These are phyloP conservation scores for Sarocladium kiliense DNA, from an alignment of 2,329 filamentous ascomycete species.

Conservation along the genomic window DNA sequence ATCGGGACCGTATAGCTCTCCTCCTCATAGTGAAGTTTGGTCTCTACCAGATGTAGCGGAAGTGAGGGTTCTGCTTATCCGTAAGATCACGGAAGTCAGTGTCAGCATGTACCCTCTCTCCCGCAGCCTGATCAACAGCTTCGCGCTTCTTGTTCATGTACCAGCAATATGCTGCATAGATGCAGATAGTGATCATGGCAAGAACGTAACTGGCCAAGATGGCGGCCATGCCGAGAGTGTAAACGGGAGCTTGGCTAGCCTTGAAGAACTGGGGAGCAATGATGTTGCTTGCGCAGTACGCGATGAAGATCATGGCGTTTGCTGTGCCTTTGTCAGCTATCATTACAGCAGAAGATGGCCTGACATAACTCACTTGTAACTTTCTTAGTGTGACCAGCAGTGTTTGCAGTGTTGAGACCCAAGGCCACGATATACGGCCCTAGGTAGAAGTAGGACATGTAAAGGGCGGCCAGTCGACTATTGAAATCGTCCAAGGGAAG, in stretches of 20 bases:
- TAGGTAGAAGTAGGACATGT: constrained; percentile 25
- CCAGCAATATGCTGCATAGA: constrained; percentile 22
- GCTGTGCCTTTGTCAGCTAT: constrained; percentile 21
- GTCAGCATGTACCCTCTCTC: constrained; percentile 15
- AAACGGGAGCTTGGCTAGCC: constrained; percentile 25
- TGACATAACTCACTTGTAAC: constrained; percentile 11
- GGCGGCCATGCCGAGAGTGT: constrained; percentile 24
- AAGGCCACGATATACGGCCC: constrained; percentile 17
- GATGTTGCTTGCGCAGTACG: constrained; percentile 34
- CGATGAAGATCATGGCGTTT: constrained; percentile 41
- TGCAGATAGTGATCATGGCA: constrained; percentile 23
- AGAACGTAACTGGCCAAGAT: constrained; percentile 20
- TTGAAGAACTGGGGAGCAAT: constrained; percentile 35
- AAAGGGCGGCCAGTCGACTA: constrained; percentile 25
- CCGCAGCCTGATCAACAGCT: constrained; percentile 10
- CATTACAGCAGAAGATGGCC: not conserved
- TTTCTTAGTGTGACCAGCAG: constrained; percentile 33
- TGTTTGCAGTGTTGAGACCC: constrained; percentile 17
- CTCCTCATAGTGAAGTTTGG: too few species aligned
- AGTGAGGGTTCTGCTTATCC: constrained; percentile 27
- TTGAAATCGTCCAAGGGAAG: constrained; percentile 21
- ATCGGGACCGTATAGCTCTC: too few species aligned
- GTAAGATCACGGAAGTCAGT: constrained; percentile 30
- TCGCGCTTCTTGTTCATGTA: constrained; percentile 26
- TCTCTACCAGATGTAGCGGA: constrained; percentile 19